Percentiles rank a stretch among this genome's conserved stretches.
These are phyloP conservation scores for Trichoderma sp. DNA, from an alignment of 2,329 filamentous ascomycete species.

Conservation along the genomic window DNA sequence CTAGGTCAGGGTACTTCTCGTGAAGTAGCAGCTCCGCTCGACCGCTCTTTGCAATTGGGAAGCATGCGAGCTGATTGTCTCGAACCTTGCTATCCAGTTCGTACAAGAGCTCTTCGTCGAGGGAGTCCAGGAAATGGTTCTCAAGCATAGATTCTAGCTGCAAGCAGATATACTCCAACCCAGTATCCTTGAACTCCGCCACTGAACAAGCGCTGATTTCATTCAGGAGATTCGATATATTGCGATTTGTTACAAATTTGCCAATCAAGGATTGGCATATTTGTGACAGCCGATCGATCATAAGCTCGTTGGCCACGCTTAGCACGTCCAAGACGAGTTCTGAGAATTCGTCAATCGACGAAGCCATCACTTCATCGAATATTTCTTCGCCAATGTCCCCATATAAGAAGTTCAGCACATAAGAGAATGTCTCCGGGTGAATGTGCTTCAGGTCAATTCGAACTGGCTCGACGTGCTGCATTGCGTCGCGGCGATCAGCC, in stretches of 20 bases:
- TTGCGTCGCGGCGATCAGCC: constrained; percentile 60
- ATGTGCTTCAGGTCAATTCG: constrained; percentile 84
- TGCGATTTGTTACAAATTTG: constrained; percentile 80
- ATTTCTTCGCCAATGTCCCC: constrained; percentile 77
- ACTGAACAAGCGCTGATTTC: constrained; percentile 82
- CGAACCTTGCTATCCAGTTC: constrained; percentile 81
- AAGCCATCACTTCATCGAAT: constrained; percentile 73
- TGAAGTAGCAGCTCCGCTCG: constrained; percentile 67
- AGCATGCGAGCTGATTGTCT: constrained; percentile 76
- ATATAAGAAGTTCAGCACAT: constrained; percentile 81
- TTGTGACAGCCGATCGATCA: constrained; percentile 88
- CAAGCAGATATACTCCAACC: constrained; percentile 86
- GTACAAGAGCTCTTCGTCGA: constrained; percentile 79
- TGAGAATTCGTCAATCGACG: constrained; percentile 78
- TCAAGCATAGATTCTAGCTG: constrained; percentile 92
- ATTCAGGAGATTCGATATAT: constrained; percentile 82
- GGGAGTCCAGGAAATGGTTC: constrained; percentile 80
- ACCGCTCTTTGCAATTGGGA: constrained; percentile 76
- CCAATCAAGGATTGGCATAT: constrained; percentile 85
- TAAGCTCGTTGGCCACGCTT: constrained; percentile 87
- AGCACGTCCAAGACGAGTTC: constrained; percentile 91
- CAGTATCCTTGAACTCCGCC: constrained; percentile 81
- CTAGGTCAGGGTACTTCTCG: constrained; percentile 64
- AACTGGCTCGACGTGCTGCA: constrained; percentile 47
- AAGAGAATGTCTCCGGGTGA: constrained; percentile 68